Evolutionary conservation across 163 green algal genomes (phyloP).

Genomic region (Coccomyxa subellipsoidea): DNA sequence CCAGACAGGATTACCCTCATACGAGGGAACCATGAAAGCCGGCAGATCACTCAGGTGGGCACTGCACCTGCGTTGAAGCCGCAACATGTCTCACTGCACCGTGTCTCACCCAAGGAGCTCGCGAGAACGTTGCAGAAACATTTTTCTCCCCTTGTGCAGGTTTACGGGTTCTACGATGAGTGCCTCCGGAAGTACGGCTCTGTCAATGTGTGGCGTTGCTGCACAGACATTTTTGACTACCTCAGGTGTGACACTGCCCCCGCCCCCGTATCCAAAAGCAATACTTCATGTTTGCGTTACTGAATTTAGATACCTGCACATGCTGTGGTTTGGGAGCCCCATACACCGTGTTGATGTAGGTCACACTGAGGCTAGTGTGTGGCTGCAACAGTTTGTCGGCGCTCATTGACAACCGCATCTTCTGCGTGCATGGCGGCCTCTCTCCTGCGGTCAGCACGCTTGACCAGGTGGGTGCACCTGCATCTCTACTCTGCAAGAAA

Average conservation of each 20-base stretch:
- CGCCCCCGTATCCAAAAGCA: no score
- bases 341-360: background rate
- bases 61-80: background rate
- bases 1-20: conserved; percentile 96
- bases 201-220: conserved; percentile 94
- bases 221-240: conserved; percentile 99
- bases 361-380: background rate
- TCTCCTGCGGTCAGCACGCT: conserved; percentile 86
- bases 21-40: conserved; percentile 96
- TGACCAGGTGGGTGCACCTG: conserved; percentile 57
- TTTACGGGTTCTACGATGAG: conserved; percentile 99
- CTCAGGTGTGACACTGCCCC: conserved; percentile 43
- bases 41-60: conserved; percentile 95
- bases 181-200: conserved; percentile 98
- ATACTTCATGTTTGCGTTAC: no score
- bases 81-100: no score
- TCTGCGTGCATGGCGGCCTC: conserved; percentile 95
- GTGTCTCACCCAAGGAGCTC: no score
- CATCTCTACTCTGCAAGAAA: background rate
- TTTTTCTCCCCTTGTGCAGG: conserved; percentile 34
- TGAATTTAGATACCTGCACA: no score
- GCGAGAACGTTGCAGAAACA: background rate
- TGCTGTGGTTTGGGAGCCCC: no score
- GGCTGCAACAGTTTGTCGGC: conserved; percentile 69
- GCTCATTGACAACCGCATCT: conserved; percentile 90